phyloP scores from a whole-genome alignment of 345 rosid species.

The Sisymbrium altissimum region DNA sequence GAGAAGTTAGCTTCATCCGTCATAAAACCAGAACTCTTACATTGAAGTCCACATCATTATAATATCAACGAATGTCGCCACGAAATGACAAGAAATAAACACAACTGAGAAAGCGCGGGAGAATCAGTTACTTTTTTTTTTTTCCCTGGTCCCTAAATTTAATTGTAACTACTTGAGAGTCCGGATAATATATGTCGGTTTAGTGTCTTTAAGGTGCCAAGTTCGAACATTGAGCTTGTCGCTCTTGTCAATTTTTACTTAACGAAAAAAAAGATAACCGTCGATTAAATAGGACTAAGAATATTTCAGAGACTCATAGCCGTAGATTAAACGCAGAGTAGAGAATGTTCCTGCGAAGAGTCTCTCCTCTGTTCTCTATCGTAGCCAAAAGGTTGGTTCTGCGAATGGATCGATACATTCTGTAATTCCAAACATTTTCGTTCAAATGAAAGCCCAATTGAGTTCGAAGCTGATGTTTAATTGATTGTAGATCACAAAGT shows the following conservation, averaged over 20 bases:
- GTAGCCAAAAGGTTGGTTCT: constrained; percentile 14
- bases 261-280: too few relatives aligned
- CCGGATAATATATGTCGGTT: too few relatives aligned
- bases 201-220: too few relatives aligned
- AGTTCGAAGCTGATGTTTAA: neutral
- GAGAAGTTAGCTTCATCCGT: too few relatives aligned
- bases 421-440: neutral
- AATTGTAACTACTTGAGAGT: too few relatives aligned
- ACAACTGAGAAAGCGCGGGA: neutral
- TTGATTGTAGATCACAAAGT: constrained; percentile 10
- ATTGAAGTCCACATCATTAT: too few relatives aligned
- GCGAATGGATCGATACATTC: neutral
- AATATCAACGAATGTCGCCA: too few relatives aligned
- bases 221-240: too few relatives aligned
- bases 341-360: constrained; percentile 11
- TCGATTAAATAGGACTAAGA: neutral
- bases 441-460: neutral
- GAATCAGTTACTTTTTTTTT: neutral
- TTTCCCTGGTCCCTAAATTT: too few relatives aligned
- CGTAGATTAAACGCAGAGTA: neutral
- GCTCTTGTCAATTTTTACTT: too few relatives aligned
- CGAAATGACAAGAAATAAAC: too few relatives aligned
- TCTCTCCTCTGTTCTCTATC: constrained; percentile 8
- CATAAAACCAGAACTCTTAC: too few relatives aligned
- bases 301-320: neutral